A percentile compares a stretch with the other conserved stretches of the same genome.
These are phyloP conservation scores for Aspergillus coremiiformis DNA, from an alignment of 495 filamentous ascomycete species.

Conservation along the genomic window DNA sequence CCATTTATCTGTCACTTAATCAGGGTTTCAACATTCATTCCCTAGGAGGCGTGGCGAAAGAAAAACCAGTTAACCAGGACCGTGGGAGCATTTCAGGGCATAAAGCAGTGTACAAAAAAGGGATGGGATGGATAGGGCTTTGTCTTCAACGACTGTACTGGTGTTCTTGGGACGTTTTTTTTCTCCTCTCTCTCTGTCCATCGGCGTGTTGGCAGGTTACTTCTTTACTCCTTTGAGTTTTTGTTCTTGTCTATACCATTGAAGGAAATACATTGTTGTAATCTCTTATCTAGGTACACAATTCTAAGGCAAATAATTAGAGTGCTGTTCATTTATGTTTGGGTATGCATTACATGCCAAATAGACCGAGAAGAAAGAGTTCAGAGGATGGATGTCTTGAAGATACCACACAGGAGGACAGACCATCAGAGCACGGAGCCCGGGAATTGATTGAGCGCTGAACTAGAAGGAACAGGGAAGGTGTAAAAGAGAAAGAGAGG, in stretches of 20 bases:
- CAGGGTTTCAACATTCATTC: slow-evolving; percentile 3
- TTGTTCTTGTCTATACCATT: too few species aligned
- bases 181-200: too few species aligned
- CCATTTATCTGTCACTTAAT: not conserved
- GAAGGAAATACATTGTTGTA: too few species aligned
- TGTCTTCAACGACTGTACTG: slow-evolving; percentile 8
- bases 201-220: too few species aligned
- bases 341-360: too few species aligned
- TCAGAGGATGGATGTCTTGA: too few species aligned
- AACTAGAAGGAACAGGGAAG: not conserved
- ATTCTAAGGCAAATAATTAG: not conserved
- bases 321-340: too few species aligned
- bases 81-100: not conserved
- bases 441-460: not conserved
- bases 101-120: not conserved
- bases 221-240: too few species aligned
- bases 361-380: too few species aligned
- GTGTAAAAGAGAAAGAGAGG: not conserved
- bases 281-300: not conserved
- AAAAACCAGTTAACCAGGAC: not conserved
- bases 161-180: not conserved
- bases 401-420: too few species aligned
- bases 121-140: not conserved
- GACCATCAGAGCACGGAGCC: too few species aligned
- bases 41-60: not conserved